Evolutionary conservation across 2,329 filamentous ascomycete genomes (phyloP).

Genomic region (Botrytis paeoniae): DNA sequence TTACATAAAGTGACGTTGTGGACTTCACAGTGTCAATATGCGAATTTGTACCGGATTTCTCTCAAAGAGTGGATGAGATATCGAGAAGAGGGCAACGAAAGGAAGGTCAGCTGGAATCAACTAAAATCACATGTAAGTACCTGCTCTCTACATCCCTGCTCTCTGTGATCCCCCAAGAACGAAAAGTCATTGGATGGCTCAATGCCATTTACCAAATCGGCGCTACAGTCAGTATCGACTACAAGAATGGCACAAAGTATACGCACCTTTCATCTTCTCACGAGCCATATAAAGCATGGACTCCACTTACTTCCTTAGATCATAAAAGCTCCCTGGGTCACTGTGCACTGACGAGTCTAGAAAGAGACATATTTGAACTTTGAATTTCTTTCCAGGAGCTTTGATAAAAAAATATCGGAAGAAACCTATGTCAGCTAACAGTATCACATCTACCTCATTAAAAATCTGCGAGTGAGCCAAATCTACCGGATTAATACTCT

Average conservation of each 20-base stretch:
- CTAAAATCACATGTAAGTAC: neutral
- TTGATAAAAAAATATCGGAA: no score
- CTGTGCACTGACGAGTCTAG: neutral
- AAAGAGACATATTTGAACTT: neutral
- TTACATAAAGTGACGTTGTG: neutral
- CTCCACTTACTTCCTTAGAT: neutral
- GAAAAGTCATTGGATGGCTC: no score
- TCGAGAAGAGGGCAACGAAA: neutral
- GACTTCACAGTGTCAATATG: neutral
- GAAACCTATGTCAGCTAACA: no score
- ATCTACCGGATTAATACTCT: accelerated
- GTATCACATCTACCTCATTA: no score
- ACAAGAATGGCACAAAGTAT: neutral
- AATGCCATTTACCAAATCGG: no score
- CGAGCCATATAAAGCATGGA: neutral
- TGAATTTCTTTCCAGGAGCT: accelerated
- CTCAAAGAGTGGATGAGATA: neutral
- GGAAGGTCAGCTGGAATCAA: accelerated
- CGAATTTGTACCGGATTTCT: neutral
- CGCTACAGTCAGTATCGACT: neutral
- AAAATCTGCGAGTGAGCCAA: neutral
- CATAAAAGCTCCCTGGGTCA: accelerated
- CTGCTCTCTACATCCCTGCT: accelerated
- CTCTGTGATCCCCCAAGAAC: accelerated
- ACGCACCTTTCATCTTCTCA: neutral